A percentile compares a stretch with the other conserved stretches of the same genome.
Evolutionary conservation across 192 early-diverging fungal species (phyloP).

Genomic region (Coemansia aciculifera): DNA sequence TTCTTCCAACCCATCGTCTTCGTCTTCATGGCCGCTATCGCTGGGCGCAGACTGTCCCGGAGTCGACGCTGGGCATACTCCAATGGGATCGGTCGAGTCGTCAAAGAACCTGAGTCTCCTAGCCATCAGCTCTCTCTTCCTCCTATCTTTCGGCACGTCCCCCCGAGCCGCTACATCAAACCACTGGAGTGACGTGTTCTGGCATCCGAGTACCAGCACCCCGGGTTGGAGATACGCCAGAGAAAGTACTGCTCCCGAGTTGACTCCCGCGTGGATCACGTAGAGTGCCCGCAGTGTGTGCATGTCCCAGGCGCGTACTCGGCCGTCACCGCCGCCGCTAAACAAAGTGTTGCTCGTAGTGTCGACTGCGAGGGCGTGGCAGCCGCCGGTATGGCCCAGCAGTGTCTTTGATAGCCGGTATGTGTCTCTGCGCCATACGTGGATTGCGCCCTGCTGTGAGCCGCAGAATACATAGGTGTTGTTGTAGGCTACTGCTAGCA

Average conservation of each 20-base stretch:
- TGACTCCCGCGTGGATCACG: slow-evolving; percentile 64
- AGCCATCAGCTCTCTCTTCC: slow-evolving; percentile 20
- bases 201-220: slow-evolving; percentile 69
- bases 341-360: slow-evolving; percentile 11
- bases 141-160: not conserved
- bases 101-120: slow-evolving; percentile 45
- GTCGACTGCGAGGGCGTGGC: slow-evolving; percentile 33
- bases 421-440: slow-evolving; percentile 62
- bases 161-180: slow-evolving; percentile 41
- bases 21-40: slow-evolving; percentile 10
- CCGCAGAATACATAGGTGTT: slow-evolving; percentile 65
- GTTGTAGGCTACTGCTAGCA: slow-evolving; percentile 65
- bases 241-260: slow-evolving; percentile 72
- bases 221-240: slow-evolving; percentile 60
- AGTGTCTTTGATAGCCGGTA: slow-evolving; percentile 53
- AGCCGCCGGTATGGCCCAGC: slow-evolving; percentile 32
- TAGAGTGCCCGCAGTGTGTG: slow-evolving; percentile 61
- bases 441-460: slow-evolving; percentile 64
- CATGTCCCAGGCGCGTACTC: slow-evolving; percentile 70
- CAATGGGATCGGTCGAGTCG: slow-evolving; percentile 3
- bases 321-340: slow-evolving; percentile 65
- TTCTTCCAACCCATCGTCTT: slow-evolving; percentile 19
- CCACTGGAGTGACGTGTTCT: slow-evolving; percentile 75
- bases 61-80: slow-evolving; percentile 25
- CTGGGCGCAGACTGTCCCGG: not conserved